Evolutionary conservation across 768 basidiomycete species (phyloP).

Genomic region (Tylopilus felleus): DNA sequence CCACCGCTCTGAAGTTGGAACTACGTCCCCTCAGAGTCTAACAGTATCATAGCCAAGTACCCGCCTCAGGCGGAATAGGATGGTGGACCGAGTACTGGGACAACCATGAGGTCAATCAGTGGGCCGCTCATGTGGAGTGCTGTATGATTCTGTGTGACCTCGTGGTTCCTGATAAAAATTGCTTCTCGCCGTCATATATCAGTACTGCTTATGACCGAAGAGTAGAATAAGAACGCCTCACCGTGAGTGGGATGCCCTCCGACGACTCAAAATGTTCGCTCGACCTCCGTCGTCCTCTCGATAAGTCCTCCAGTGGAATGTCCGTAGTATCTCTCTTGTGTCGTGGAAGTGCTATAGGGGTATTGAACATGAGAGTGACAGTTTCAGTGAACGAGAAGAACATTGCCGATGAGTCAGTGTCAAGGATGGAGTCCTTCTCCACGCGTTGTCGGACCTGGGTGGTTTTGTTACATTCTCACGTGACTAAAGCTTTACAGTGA

Average conservation of each 20-base stretch:
- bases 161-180: slow-evolving; percentile 1
- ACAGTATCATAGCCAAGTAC: slow-evolving; percentile 20
- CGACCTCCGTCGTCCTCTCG: background rate
- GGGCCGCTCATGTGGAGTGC: background rate
- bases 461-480: slow-evolving; percentile 1
- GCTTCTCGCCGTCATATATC: slow-evolving; percentile 4
- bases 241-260: slow-evolving; percentile 7
- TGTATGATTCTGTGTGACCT: slow-evolving; percentile 11
- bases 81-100: background rate
- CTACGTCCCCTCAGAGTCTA: background rate
- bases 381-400: slow-evolving; percentile 17
- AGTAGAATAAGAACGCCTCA: slow-evolving; percentile 8
- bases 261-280: background rate
- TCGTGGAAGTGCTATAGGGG: slow-evolving; percentile 18
- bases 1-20: background rate
- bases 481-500: slow-evolving; percentile 12
- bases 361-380: slow-evolving; percentile 19
- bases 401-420: background rate
- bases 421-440: background rate
- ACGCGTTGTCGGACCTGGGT: background rate
- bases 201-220: background rate
- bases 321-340: background rate
- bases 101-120: background rate
- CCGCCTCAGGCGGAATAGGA: background rate
- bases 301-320: slow-evolving; percentile 21